Evolutionary conservation across 345 rosid species (phyloP).

Genomic region (Orychophragmus violaceus): DNA sequence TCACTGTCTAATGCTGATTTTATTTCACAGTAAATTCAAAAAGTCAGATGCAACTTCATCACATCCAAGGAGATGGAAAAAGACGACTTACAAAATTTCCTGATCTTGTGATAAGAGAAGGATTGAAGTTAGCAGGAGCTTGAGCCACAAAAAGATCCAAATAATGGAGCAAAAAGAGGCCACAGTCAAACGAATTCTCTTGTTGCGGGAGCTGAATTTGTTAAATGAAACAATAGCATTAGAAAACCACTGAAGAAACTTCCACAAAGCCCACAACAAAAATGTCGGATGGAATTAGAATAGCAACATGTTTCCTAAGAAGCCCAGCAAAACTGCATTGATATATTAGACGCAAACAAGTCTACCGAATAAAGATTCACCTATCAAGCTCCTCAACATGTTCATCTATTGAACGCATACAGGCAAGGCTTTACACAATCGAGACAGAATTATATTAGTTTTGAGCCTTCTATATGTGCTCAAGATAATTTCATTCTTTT

Average conservation of each 20-base stretch:
- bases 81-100: slow-evolving; percentile 58
- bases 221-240: slow-evolving; percentile 11
- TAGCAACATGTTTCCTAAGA: background rate
- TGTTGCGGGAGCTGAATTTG: slow-evolving; percentile 83
- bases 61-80: background rate
- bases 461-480: background rate
- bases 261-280: background rate
- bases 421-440: background rate
- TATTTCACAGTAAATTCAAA: background rate
- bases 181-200: slow-evolving; percentile 88
- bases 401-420: background rate
- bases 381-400: background rate
- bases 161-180: slow-evolving; percentile 90
- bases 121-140: slow-evolving; percentile 65
- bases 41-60: slow-evolving; percentile 4
- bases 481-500: slow-evolving; percentile 14
- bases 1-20: background rate
- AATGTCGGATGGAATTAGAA: background rate
- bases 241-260: slow-evolving; percentile 3
- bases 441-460: background rate
- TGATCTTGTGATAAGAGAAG: slow-evolving; percentile 40
- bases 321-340: background rate
- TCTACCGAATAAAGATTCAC: background rate
- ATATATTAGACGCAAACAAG: background rate
- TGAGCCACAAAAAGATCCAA: slow-evolving; percentile 69